Conservation (phyloP, 2,329 filamentous ascomycete genomes). For the Cordyceps farinosa region DNA sequence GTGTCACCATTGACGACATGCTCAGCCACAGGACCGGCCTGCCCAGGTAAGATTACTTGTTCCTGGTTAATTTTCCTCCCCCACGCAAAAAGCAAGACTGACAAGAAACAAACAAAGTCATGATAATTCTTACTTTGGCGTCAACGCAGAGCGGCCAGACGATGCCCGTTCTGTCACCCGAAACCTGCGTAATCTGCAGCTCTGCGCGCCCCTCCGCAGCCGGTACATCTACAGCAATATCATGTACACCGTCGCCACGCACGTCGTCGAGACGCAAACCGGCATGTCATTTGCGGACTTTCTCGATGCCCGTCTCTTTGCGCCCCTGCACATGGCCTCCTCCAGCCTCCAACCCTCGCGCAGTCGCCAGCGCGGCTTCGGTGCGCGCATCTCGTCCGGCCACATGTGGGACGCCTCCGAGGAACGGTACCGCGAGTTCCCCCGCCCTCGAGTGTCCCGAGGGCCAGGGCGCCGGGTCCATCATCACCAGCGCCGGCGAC, state of each 20-base stretch:
- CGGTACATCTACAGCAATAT: conserved; percentile 15
- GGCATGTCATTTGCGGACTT: conserved; percentile 7
- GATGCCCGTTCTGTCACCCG: conserved; percentile 13
- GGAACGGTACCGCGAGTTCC: neutral
- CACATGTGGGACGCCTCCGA: conserved; percentile 4
- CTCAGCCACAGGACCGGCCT: conserved; percentile 14
- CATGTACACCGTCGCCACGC: conserved; percentile 15
- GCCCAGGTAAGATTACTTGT: neutral
- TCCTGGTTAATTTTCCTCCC: too few relatives aligned
- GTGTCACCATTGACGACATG: conserved; percentile 16
- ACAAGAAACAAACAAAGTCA: neutral
- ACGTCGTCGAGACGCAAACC: conserved; percentile 9
- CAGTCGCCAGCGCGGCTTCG: neutral
- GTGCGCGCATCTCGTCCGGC: neutral
- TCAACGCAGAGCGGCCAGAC: conserved; percentile 5
- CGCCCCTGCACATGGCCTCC: conserved; percentile 10
- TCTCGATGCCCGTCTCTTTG: conserved; percentile 2
- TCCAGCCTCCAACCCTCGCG: conserved; percentile 4
- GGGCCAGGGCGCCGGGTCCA: conserved; percentile 11
- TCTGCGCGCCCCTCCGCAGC: conserved; percentile 15
- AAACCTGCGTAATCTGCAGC: conserved; percentile 13
- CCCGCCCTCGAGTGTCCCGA: conserved; percentile 5
- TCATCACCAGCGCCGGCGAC: conserved; percentile 16
- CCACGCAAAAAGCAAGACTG: neutral
- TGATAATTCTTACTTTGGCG: conserved; percentile 11